These are phyloP conservation scores for Eutrema yunnanense DNA, from an alignment of 345 rosid genomes.

Conservation along the genomic window DNA sequence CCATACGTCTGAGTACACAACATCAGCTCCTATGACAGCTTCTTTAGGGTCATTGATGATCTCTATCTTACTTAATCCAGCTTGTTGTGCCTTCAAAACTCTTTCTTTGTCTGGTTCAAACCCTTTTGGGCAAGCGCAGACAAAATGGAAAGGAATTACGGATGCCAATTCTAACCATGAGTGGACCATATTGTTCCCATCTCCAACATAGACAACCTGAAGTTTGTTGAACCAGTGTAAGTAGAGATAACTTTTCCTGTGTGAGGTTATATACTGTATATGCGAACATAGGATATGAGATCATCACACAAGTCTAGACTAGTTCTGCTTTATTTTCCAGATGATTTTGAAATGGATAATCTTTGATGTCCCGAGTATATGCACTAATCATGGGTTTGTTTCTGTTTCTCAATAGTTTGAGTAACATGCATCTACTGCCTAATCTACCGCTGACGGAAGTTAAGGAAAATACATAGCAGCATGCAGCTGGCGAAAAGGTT, in stretches of 20 bases:
- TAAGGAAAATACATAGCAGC: neutral
- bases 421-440: neutral
- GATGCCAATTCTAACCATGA: slow-evolving; percentile 94
- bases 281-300: neutral
- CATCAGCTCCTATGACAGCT: slow-evolving; percentile 88
- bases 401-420: neutral
- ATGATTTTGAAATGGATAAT: neutral
- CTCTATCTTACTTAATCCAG: slow-evolving; percentile 90
- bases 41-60: slow-evolving; percentile 79
- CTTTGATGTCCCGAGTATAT: neutral
- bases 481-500: neutral
- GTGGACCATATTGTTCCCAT: slow-evolving; percentile 92
- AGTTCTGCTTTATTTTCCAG: neutral
- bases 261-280: neutral
- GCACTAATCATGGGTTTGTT: neutral
- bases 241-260: neutral
- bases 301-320: neutral
- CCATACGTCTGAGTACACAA: slow-evolving; percentile 98
- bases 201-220: slow-evolving; percentile 97
- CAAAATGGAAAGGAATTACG: slow-evolving; percentile 88
- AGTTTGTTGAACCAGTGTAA: neutral
- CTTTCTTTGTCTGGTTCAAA: slow-evolving; percentile 81
- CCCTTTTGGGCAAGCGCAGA: slow-evolving; percentile 87
- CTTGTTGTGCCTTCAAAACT: slow-evolving; percentile 59
- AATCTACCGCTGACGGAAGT: neutral